Base-by-base conservation (phyloP, 1,284 basidiomycete species). In the Peniophora sp. region DNA sequence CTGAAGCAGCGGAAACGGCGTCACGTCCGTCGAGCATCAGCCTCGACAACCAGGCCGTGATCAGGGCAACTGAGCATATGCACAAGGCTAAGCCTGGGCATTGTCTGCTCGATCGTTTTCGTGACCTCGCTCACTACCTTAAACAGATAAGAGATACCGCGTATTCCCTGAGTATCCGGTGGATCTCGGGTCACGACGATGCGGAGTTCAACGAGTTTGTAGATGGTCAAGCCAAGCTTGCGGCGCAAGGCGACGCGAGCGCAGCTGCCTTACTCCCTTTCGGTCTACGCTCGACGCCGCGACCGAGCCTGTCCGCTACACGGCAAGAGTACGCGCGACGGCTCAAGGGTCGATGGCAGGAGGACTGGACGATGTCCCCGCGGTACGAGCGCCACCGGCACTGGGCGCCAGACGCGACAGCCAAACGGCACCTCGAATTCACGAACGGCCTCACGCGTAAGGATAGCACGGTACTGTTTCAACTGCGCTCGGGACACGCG, bases 401-500 rank as follows among this genome's bases (percentile, higher is more conserved):
- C 35, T 20, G 47, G 16, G 53, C 47, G 14, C 47, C 48, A 12
- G 14, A 22, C 3, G 20, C 47, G 20, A 44, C 51, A 1, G 47
- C 48, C 17, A 35, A 41, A 2, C 9, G 8, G 1, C 53, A 50
- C 45, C 44, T 49, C 9, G 50, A 55, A 38, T 50, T 58, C 17
- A 27, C 17, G 8, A 17, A 5, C 2, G n/a, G 32, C 6, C 34
- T 58, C 1, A 19, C 53, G 3, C 47, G 52, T 1, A 27, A 9
- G 2, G 57, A 60, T 0, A 52, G 58, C 9, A 55, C 45, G 27
- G 25, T 64, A 0, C 56, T 68, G 11, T 51, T 62, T 16, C 67
- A 68, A 47, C 61, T 68, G 0, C 59, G 62, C 10, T 60, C 63
- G 0, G 61, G 63, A 9, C 62, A 65, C 39, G 54, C 56, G 2